Evolutionary conservation across 345 rosid species (phyloP).

Genomic region (Aquilaria malaccensis): DNA sequence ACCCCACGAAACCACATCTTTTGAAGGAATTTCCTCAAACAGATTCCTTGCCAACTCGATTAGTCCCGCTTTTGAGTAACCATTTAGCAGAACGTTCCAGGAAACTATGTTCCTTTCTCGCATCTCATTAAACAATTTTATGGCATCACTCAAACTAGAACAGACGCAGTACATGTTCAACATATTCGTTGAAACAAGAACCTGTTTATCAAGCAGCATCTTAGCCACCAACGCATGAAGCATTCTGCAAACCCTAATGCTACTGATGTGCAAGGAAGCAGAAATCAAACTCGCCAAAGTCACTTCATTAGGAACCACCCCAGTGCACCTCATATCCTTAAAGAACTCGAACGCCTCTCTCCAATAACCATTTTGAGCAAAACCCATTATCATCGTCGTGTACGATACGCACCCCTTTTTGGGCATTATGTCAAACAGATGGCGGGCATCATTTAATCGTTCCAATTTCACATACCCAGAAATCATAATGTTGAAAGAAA

Average conservation of each 20-base stretch:
- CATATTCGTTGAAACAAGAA: conserved; percentile 65
- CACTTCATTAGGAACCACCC: conserved; percentile 46
- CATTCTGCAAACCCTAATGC: conserved; percentile 48
- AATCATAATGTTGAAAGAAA: conserved; percentile 65
- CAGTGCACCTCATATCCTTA: conserved; percentile 48
- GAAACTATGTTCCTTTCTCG: conserved; percentile 49
- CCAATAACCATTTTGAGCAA: conserved; percentile 37
- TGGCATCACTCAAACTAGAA: conserved; percentile 48
- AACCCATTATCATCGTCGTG: conserved; percentile 65
- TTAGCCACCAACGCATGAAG: conserved; percentile 55
- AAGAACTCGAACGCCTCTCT: conserved; percentile 43
- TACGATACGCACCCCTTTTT: conserved; percentile 51
- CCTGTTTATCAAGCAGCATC: conserved; percentile 32
- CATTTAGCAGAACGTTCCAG: conserved; percentile 91
- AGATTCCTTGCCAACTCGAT: conserved; percentile 43
- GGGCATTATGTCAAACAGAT: conserved; percentile 63
- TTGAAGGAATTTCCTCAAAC: conserved; percentile 47
- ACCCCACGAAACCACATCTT: conserved; percentile 77
- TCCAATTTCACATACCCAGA: conserved; percentile 44
- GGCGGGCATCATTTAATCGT: conserved; percentile 39
- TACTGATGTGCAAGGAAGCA: conserved; percentile 43
- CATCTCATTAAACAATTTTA: conserved; percentile 61
- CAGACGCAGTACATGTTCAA: conserved; percentile 57
- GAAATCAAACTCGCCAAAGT: conserved; percentile 53
- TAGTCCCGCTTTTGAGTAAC: conserved; percentile 65